Percentiles rank a stretch among this genome's conserved stretches.
phyloP scores from a whole-genome alignment of 2,329 filamentous ascomycete species.

The Calonectria fujianensis region DNA sequence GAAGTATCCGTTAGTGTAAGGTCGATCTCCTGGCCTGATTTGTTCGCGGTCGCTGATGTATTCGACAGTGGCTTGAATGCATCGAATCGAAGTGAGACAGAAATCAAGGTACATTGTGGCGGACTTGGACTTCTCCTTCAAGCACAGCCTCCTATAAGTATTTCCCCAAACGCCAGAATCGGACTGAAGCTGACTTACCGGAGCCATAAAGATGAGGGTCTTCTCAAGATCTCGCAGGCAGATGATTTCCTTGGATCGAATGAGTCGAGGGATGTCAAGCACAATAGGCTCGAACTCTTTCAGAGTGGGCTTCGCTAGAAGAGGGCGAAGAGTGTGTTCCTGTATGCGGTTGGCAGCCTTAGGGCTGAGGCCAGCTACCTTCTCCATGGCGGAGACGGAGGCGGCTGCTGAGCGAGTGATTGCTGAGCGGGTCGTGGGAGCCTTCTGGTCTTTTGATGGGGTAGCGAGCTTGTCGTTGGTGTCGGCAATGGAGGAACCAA shows the following conservation, averaged over 20 bases:
- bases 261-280: constrained; percentile 85
- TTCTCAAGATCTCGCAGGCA: constrained; percentile 96
- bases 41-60: constrained; percentile 91
- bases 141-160: constrained; percentile 81
- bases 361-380: constrained; percentile 77
- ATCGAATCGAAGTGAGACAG: constrained; percentile 91
- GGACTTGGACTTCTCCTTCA: constrained; percentile 86
- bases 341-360: constrained; percentile 86
- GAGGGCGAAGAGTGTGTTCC: constrained; percentile 85
- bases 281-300: constrained; percentile 89
- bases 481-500: constrained; percentile 87
- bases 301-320: constrained; percentile 82
- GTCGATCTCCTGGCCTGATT: constrained; percentile 87
- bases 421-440: constrained; percentile 64
- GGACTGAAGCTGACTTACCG: constrained; percentile 85
- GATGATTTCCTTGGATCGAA: constrained; percentile 89
- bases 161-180: constrained; percentile 75
- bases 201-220: constrained; percentile 91
- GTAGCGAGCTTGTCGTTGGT: constrained; percentile 70
- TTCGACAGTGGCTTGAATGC: constrained; percentile 91
- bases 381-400: constrained; percentile 66
- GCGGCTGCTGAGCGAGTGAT: constrained; percentile 77
- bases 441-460: constrained; percentile 60
- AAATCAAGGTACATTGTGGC: constrained; percentile 87
- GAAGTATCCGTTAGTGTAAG: constrained; percentile 97